Evolutionary conservation across 2,329 filamentous ascomycete genomes (phyloP), one percentile per base, ranked within the genome.

Genomic region (Ophiostoma triangulosporum): DNA sequence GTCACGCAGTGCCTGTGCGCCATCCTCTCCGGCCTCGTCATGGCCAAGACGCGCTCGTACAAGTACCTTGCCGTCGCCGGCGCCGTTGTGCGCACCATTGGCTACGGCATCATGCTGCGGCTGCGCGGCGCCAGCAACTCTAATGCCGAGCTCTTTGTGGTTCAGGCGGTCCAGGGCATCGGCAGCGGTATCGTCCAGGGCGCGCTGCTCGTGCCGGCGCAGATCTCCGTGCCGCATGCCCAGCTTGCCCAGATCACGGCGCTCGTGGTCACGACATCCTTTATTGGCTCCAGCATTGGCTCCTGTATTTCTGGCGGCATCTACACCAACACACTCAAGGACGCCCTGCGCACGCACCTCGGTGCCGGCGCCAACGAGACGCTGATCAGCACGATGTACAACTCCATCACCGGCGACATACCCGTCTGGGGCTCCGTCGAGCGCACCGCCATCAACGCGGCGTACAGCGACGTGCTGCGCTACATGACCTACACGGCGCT

Each of bases 101-200:
- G 74, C 5, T 75, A 76, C 55, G 73, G 71, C 3, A 59, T 74
- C 29, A 76, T 76, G 73, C 65, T 75, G 29, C 67, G 73, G 2
- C 66, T 76, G 8, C 68, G 72, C 4, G 71, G 46, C 63, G 69
- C 51, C 66, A 58, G 65, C 35, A 74, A 71, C 60, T 68, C 68
- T 4, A 57, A 64, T 0, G 69, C 64, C 7, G 73, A 76, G 60
- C 64, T 76, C 1, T 72, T 74, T 57, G 57, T 70, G 26, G 69
- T 74, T 1, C 73, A 76, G 58, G 60, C 70, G 27, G 64, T 76
- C 9, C 73, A 76, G 57, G 73, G 73, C 2, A 58, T 71, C 4
- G 73, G 73, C 4, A 48, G 52, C 12, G 52, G 52, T n/a, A 50
- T 50, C 48, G 38, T 54, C 27, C 40, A 38, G 22, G 48, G 35